These are phyloP conservation scores for Calonectria ilicicola DNA, from an alignment of 2,329 filamentous ascomycete species.

Conservation along the genomic window DNA sequence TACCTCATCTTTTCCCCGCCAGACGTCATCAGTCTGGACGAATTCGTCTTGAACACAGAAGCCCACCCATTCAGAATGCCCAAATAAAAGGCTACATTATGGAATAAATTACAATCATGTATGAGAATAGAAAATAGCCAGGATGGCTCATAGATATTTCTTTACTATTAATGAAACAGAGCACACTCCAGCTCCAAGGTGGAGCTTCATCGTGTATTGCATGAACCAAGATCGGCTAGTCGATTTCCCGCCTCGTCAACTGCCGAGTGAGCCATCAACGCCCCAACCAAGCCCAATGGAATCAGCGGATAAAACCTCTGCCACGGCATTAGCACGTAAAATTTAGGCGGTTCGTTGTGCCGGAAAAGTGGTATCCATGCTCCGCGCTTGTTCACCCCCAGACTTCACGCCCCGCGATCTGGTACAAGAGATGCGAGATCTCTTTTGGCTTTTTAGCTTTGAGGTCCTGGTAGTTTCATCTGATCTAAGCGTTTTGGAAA, in stretches of 20 bases:
- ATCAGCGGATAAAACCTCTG: constrained; percentile 7
- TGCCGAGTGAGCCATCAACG: not conserved
- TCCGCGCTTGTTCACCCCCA: not conserved
- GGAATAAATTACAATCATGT: not conserved
- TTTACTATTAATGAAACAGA: not conserved
- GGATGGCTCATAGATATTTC: not conserved
- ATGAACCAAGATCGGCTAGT: not conserved
- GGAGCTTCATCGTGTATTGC: not conserved
- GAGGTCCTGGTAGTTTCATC: not conserved
- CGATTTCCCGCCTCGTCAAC: not conserved
- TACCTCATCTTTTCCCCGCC: constrained; percentile 78
- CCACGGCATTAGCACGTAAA: not conserved
- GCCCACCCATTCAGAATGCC: constrained; percentile 57
- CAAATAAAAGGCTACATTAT: not conserved
- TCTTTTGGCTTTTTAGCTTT: not conserved
- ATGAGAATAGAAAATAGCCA: not conserved
- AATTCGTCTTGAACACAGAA: constrained; percentile 72
- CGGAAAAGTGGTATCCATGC: constrained; percentile 7
- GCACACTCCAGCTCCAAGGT: not conserved
- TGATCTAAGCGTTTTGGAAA: not conserved
- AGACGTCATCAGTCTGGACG: constrained; percentile 72
- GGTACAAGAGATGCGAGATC: constrained; percentile 3
- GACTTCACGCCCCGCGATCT: not conserved
- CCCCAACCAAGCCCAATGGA: not conserved
- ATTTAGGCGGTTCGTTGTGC: not conserved